Conservation (phyloP, 1,139 yeast species). For the Hyphopichia burtonii region DNA sequence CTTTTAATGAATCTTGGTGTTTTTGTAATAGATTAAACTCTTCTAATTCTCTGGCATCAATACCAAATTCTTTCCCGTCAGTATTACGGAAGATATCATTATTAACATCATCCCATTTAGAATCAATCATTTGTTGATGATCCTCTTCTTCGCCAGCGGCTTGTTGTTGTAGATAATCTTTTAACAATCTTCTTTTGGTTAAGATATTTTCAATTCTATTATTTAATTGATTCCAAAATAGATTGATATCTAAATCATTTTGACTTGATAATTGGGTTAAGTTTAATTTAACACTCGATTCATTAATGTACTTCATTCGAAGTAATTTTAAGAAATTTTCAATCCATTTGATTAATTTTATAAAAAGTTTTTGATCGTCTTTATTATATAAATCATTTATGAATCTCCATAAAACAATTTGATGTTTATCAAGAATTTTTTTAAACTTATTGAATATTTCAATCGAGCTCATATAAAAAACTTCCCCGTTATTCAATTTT, state of each 20-base stretch:
- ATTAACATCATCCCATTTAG: conserved; percentile 50
- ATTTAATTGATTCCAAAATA: conserved; percentile 31
- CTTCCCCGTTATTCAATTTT: conserved; percentile 46
- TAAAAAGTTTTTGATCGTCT: conserved; percentile 71
- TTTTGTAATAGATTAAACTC: conserved; percentile 49
- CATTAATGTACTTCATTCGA: conserved; percentile 58
- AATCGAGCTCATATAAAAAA: conserved; percentile 42
- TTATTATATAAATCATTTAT: conserved; percentile 72
- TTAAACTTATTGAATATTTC: conserved; percentile 67
- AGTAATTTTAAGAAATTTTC: conserved; percentile 56
- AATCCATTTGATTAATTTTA: conserved; percentile 68
- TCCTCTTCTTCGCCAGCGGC: conserved; percentile 9
- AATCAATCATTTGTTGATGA: conserved; percentile 36
- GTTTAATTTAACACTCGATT: conserved; percentile 43
- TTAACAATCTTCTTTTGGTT: conserved; percentile 31
- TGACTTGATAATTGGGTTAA: conserved; percentile 23
- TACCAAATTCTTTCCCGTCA: conserved; percentile 51
- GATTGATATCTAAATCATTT: conserved; percentile 18
- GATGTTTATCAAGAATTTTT: conserved; percentile 65
- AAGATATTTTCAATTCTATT: conserved; percentile 27
- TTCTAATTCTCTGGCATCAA: conserved; percentile 55
- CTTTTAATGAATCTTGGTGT: conserved; percentile 1
- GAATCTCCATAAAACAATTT: conserved; percentile 67
- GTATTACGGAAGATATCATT: conserved; percentile 44
- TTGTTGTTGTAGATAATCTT: conserved; percentile 15